These are phyloP conservation scores for Floccularia luteovirens DNA, from an alignment of 768 basidiomycete genomes.

Conservation along the genomic window DNA sequence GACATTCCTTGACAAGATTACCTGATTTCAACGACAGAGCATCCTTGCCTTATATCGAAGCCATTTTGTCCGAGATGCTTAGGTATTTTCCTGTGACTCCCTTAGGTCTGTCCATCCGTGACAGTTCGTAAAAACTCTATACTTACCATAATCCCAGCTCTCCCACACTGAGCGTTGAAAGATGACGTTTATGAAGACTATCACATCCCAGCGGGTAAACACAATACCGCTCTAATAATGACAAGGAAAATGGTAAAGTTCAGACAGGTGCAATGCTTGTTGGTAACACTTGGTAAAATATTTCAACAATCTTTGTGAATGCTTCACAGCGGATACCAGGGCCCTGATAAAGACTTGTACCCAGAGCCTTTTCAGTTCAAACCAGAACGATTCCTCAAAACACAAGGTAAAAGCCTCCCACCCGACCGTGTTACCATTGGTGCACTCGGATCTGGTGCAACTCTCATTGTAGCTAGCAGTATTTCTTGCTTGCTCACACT, in stretches of 20 bases:
- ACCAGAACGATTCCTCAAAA: constrained; percentile 45
- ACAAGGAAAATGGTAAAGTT: neutral
- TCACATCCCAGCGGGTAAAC: constrained; percentile 15
- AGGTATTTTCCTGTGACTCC: constrained; percentile 32
- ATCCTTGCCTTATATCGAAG: constrained; percentile 33
- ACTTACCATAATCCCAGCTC: constrained; percentile 9
- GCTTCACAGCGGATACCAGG: constrained; percentile 14
- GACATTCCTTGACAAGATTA: constrained; percentile 27
- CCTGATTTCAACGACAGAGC: constrained; percentile 32
- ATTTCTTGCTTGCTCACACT: neutral
- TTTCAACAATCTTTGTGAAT: neutral
- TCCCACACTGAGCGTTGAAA: constrained; percentile 22
- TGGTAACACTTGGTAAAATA: constrained; percentile 19
- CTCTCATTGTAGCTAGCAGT: neutral
- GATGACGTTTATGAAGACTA: constrained; percentile 24
- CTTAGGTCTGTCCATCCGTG: constrained; percentile 15
- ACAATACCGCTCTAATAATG: neutral
- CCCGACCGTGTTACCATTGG: constrained; percentile 12
- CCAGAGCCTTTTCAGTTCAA: constrained; percentile 43
- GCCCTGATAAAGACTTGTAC: constrained; percentile 43
- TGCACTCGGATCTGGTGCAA: constrained; percentile 22
- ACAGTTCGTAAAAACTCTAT: neutral
- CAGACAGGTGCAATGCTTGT: constrained; percentile 15
- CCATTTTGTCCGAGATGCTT: constrained; percentile 31
- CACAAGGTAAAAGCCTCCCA: constrained; percentile 10